These are phyloP conservation scores for Scalesia atractyloides DNA, from an alignment of 129 eudicot species.

Conservation along the genomic window DNA sequence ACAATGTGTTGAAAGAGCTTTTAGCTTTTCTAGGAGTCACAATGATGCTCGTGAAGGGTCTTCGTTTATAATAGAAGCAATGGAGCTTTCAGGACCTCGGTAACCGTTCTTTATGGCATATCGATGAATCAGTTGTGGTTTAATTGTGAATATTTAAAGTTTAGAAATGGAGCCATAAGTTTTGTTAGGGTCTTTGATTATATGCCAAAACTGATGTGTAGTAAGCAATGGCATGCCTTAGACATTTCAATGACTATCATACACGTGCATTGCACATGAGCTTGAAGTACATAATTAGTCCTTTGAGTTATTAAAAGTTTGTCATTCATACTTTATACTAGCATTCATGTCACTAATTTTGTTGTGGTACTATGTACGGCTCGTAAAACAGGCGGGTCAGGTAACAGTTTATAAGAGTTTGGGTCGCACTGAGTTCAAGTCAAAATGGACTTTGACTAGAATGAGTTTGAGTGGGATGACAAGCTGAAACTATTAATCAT, in stretches of 20 bases:
- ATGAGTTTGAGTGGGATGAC: no score
- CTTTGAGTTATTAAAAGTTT: neutral
- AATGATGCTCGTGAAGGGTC: constrained; percentile 53
- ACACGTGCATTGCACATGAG: constrained; percentile 24
- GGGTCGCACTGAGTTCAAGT: no score
- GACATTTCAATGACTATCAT: constrained; percentile 15
- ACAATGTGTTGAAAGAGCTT: constrained; percentile 39
- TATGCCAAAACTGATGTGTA: neutral
- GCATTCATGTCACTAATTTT: neutral
- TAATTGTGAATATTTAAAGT: constrained; percentile 20
- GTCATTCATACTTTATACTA: neutral
- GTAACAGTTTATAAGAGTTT: no score
- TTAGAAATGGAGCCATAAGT: constrained; percentile 29
- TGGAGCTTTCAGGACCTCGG: constrained; percentile 93
- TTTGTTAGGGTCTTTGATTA: neutral
- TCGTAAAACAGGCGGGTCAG: no score
- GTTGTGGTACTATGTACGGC: no score
- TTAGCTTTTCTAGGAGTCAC: constrained; percentile 53
- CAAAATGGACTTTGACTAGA: no score
- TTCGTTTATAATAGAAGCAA: constrained; percentile 74
- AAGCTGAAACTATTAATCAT: no score
- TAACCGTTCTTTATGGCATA: constrained; percentile 14
- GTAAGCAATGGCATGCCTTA: constrained; percentile 19
- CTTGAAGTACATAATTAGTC: neutral
- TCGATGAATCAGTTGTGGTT: constrained; percentile 19